Evolutionary conservation across 352 stramenopile species (phyloP).

Genomic region (Pythium apleroticum): DNA sequence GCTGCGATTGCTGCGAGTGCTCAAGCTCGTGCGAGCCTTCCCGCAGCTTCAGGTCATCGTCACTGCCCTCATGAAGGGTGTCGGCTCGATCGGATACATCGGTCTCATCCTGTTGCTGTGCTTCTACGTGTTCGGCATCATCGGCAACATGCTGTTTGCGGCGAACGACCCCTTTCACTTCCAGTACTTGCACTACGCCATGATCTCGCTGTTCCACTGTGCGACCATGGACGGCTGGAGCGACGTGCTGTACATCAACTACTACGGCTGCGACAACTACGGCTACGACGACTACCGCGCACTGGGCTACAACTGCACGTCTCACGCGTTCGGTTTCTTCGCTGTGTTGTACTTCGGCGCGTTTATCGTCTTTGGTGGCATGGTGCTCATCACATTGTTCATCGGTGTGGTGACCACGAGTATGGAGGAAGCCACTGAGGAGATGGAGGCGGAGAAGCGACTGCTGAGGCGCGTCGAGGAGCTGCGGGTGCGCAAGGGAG

Average conservation of each 20-base stretch:
- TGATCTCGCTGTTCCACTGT: constrained; percentile 89
- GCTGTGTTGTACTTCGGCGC: constrained; percentile 76
- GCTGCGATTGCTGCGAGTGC: constrained; percentile 75
- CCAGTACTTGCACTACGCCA: constrained; percentile 81
- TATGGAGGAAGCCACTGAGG: constrained; percentile 89
- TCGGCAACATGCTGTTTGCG: constrained; percentile 90
- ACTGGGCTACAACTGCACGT: constrained; percentile 63
- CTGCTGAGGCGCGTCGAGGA: constrained; percentile 60
- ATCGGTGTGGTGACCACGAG: constrained; percentile 91
- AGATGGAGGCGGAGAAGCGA: constrained; percentile 78
- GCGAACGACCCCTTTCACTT: constrained; percentile 90
- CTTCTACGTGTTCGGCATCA: constrained; percentile 91
- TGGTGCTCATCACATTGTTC: constrained; percentile 91
- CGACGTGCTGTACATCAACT: constrained; percentile 90
- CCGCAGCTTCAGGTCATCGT: constrained; percentile 90
- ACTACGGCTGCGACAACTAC: constrained; percentile 86
- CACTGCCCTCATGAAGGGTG: constrained; percentile 85
- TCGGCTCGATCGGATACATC: constrained; percentile 90
- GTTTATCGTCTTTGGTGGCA: constrained; percentile 82
- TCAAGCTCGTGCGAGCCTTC: constrained; percentile 88
- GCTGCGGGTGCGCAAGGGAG: constrained; percentile 49
- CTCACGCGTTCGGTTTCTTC: constrained; percentile 40
- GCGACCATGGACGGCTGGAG: constrained; percentile 91
- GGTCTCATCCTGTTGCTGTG: constrained; percentile 86
- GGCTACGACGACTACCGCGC: constrained; percentile 63